These are phyloP conservation scores for Thelonectria olida DNA, from an alignment of 2,329 filamentous ascomycete genomes.

Conservation along the genomic window DNA sequence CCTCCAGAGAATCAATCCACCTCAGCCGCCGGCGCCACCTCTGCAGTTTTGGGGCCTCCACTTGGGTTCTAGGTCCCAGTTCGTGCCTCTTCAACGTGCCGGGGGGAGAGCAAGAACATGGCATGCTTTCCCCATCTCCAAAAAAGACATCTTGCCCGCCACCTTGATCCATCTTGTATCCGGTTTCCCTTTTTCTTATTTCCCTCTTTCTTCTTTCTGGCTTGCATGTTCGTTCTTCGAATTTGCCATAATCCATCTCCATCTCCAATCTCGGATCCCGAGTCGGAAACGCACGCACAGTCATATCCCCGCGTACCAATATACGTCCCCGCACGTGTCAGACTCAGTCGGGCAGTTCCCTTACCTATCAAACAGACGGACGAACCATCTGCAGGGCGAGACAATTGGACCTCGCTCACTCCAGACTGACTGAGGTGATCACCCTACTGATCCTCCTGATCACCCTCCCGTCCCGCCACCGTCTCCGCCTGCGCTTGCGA, in stretches of 20 bases:
- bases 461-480: not conserved
- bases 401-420: not conserved
- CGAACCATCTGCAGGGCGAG: conserved; percentile 18
- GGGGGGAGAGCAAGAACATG: not conserved
- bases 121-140: not conserved
- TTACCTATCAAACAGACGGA: no score
- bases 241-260: not conserved
- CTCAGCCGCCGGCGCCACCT: conserved; percentile 1
- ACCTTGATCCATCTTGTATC: not conserved
- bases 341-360: not conserved
- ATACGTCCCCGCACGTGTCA: conserved; percentile 13
- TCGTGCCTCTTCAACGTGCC: not conserved
- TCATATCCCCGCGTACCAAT: not conserved
- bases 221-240: not conserved
- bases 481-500: not conserved
- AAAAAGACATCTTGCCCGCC: not conserved
- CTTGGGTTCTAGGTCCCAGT: conserved; percentile 12
- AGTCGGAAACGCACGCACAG: conserved; percentile 8
- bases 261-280: conserved; percentile 14
- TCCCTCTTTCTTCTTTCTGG: not conserved
- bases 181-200: not conserved
- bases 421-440: not conserved
- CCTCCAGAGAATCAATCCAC: conserved; percentile 9
- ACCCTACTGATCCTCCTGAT: not conserved
- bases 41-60: not conserved